Percentiles rank a stretch among this genome's conserved stretches.
Conservation (phyloP, 306 rosid species). For the Sindora glabra region DNA sequence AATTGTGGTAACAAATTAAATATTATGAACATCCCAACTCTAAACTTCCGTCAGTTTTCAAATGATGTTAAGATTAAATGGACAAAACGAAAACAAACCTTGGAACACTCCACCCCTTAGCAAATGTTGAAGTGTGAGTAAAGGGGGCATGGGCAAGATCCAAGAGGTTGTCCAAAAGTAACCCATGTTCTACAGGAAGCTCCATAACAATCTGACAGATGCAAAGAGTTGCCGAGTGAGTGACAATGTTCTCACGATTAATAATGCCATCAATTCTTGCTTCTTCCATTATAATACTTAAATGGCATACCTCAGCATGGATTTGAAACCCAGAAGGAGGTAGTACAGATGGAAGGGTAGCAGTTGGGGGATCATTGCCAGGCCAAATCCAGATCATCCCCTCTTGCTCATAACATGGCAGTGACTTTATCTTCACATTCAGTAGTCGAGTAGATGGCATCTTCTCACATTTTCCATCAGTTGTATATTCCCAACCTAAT, state of each 20-base stretch:
- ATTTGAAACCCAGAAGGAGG: slow-evolving; percentile 87
- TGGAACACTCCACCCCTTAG: slow-evolving; percentile 96
- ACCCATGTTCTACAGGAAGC: slow-evolving; percentile 88
- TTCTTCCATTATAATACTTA: not conserved
- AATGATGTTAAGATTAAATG: not conserved
- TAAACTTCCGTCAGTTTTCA: not conserved
- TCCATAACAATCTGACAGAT: slow-evolving; percentile 69
- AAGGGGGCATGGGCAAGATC: slow-evolving; percentile 99
- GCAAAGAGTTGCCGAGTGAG: slow-evolving; percentile 12
- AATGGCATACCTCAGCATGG: slow-evolving; percentile 73
- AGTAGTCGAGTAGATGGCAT: slow-evolving; percentile 80
- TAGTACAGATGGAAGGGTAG: slow-evolving; percentile 62
- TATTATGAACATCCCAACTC: not conserved
- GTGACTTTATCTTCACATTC: slow-evolving; percentile 67
- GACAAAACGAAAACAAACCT: slow-evolving; percentile 48
- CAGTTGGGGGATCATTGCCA: slow-evolving; percentile 77
- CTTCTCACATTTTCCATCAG: slow-evolving; percentile 94
- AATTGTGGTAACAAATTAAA: not conserved
- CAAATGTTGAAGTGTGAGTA: slow-evolving; percentile 97
- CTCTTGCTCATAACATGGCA: slow-evolving; percentile 88
- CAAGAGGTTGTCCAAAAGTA: slow-evolving; percentile 92
- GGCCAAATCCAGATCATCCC: slow-evolving; percentile 99
- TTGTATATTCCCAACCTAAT: slow-evolving; percentile 91
- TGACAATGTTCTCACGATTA: not conserved
- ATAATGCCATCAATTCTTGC: not conserved